These are phyloP conservation scores for Gardenia jasminoides DNA, from an alignment of 257 asterid genomes.

Conservation along the genomic window DNA sequence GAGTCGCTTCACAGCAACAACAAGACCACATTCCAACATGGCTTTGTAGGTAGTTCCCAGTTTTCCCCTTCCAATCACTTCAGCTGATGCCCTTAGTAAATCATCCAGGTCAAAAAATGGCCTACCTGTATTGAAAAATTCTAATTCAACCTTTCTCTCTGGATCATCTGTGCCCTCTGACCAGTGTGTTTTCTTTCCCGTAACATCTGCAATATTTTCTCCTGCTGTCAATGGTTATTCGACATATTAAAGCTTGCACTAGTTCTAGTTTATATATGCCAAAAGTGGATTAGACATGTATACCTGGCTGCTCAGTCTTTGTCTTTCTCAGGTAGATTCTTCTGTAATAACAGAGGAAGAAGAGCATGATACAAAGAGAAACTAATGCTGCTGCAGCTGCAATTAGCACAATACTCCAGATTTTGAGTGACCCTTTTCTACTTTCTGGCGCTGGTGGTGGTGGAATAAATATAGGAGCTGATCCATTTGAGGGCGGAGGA, in stretches of 20 bases:
- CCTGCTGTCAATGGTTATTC: conserved; percentile 26
- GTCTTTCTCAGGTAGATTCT: conserved; percentile 21
- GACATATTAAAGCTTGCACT: neutral
- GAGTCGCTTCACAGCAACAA: conserved; percentile 68
- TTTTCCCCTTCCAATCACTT: conserved; percentile 58
- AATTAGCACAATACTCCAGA: conserved; percentile 53
- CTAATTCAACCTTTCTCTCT: conserved; percentile 40
- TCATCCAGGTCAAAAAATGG: conserved; percentile 61
- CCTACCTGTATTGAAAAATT: conserved; percentile 34
- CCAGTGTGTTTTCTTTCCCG: conserved; percentile 31
- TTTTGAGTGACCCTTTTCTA: conserved; percentile 15
- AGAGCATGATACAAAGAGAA: conserved; percentile 30
- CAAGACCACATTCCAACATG: conserved; percentile 52
- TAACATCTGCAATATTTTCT: conserved; percentile 24
- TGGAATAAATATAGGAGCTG: conserved; percentile 27
- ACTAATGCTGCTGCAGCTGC: conserved; percentile 43
- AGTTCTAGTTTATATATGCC: neutral
- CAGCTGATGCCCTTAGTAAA: conserved; percentile 61
- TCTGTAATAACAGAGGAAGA: conserved; percentile 31
- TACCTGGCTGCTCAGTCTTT: conserved; percentile 37
- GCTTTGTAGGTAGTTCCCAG: conserved; percentile 67
- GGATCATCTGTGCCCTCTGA: conserved; percentile 43
- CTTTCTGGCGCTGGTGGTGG: conserved; percentile 15
- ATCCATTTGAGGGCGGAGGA: conserved; percentile 21
- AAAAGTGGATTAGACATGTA: neutral